These are phyloP conservation scores for Boletus insuetus DNA, from an alignment of 768 basidiomycete species.

Conservation along the genomic window DNA sequence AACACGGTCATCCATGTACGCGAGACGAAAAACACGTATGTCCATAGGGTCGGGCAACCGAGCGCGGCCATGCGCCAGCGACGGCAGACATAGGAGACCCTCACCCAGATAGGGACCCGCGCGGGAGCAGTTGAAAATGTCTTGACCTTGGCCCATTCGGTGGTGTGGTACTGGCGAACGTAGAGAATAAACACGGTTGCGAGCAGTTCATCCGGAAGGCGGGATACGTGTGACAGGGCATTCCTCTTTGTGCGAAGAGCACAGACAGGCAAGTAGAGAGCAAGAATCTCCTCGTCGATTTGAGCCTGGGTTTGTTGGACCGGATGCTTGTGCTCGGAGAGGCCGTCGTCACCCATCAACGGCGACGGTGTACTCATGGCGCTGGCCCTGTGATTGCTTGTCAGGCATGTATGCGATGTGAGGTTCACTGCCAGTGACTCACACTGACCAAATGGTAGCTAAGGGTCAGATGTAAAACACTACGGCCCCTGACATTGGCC, in stretches of 20 bases:
- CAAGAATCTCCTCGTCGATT: neutral
- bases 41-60: neutral
- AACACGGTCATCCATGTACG: neutral
- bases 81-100: neutral
- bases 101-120: neutral
- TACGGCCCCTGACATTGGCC: no score
- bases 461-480: no score
- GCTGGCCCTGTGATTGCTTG: neutral
- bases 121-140: neutral
- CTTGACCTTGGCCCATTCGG: neutral
- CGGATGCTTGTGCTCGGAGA: neutral
- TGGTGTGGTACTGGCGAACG: neutral
- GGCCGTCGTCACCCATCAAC: neutral
- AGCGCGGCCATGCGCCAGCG: slow-evolving; percentile 1
- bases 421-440: neutral
- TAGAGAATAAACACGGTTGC: neutral
- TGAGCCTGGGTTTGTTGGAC: neutral
- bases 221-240: neutral
- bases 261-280: neutral
- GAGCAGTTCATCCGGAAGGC: slow-evolving; percentile 4
- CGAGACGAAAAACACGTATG: neutral
- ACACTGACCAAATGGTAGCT: neutral
- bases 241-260: neutral
- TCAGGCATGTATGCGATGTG: neutral
- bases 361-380: neutral